A percentile compares a stretch with the other conserved stretches of the same genome.
phyloP scores from a whole-genome alignment of 2,329 filamentous ascomycete genomes.

The Pleurostoma richardsiae region DNA sequence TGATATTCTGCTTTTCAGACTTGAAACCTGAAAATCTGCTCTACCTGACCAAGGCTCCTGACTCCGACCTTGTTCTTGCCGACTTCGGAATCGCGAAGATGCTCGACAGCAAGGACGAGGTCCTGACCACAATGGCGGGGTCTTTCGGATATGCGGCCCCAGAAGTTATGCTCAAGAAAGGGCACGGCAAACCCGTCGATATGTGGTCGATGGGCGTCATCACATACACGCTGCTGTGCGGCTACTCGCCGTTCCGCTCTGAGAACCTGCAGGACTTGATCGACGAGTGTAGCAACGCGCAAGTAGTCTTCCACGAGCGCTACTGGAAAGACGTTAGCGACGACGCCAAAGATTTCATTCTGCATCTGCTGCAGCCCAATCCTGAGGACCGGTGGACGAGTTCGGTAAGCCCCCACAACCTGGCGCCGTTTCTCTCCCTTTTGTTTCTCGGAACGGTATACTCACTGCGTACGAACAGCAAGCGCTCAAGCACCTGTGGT shows the following conservation, averaged over 20 bases:
- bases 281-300: slow-evolving; percentile 80
- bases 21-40: slow-evolving; percentile 97
- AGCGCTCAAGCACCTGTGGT: slow-evolving; percentile 79
- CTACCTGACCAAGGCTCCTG: slow-evolving; percentile 71
- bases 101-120: slow-evolving; percentile 83
- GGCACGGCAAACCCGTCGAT: slow-evolving; percentile 96
- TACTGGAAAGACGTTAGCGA: slow-evolving; percentile 98
- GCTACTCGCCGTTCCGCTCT: slow-evolving; percentile 95
- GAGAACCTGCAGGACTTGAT: slow-evolving; percentile 92
- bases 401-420: slow-evolving; percentile 45
- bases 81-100: slow-evolving; percentile 99
- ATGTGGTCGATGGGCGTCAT: slow-evolving; percentile 99
- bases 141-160: slow-evolving; percentile 97
- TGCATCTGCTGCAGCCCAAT: slow-evolving; percentile 71
- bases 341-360: slow-evolving; percentile 94
- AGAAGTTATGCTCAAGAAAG: slow-evolving; percentile 96
- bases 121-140: slow-evolving; percentile 96
- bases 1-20: slow-evolving; percentile 48
- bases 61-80: slow-evolving; percentile 86
- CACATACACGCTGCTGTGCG: slow-evolving; percentile 95
- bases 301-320: slow-evolving; percentile 90
- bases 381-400: slow-evolving; percentile 74
- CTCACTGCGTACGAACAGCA: slow-evolving; percentile 38
- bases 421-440: slow-evolving; percentile 2
- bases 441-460: background rate